phyloP scores from a whole-genome alignment of 2,329 filamentous ascomycete genomes.

The Cladosporium austrohemisphaericum region DNA sequence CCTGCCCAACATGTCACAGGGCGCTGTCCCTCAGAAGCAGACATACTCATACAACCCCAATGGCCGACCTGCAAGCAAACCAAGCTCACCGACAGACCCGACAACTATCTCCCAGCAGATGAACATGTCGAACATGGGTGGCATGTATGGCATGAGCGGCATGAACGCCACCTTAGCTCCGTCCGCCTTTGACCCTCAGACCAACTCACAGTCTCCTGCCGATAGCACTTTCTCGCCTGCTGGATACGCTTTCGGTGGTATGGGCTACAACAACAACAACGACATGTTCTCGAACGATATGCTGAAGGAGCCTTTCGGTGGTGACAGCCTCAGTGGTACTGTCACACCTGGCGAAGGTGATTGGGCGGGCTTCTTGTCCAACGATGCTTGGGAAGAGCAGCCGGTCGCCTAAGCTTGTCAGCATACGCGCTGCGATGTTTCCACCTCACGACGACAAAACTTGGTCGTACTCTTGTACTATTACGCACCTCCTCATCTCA shows the following conservation, averaged over 20 bases:
- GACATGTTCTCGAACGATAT: slow-evolving; percentile 19
- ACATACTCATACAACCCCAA: slow-evolving; percentile 48
- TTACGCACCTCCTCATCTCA: not conserved
- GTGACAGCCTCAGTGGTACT: slow-evolving; percentile 23
- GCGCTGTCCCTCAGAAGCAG: not conserved
- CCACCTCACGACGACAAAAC: not conserved
- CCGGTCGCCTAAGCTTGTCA: not conserved
- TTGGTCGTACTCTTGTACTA: not conserved
- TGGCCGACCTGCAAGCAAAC: slow-evolving; percentile 28
- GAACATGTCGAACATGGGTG: not conserved
- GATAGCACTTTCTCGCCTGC: slow-evolving; percentile 21
- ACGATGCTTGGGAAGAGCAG: slow-evolving; percentile 16
- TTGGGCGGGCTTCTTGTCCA: slow-evolving; percentile 13
- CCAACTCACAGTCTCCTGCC: slow-evolving; percentile 21
- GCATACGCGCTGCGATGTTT: not conserved
- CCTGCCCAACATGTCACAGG: slow-evolving; percentile 27
- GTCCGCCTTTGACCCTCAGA: slow-evolving; percentile 32
- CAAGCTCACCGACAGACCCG: slow-evolving; percentile 23
- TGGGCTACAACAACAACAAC: slow-evolving; percentile 21
- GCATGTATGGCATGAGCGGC: slow-evolving; percentile 18
- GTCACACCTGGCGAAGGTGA: slow-evolving; percentile 20
- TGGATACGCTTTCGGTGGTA: slow-evolving; percentile 19
- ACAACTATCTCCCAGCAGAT: slow-evolving; percentile 20
- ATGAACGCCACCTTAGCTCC: slow-evolving; percentile 42
- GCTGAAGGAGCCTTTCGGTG: slow-evolving; percentile 20